Conservation (phyloP, 2,329 filamentous ascomycete species). For the Colletotrichum filicis region DNA sequence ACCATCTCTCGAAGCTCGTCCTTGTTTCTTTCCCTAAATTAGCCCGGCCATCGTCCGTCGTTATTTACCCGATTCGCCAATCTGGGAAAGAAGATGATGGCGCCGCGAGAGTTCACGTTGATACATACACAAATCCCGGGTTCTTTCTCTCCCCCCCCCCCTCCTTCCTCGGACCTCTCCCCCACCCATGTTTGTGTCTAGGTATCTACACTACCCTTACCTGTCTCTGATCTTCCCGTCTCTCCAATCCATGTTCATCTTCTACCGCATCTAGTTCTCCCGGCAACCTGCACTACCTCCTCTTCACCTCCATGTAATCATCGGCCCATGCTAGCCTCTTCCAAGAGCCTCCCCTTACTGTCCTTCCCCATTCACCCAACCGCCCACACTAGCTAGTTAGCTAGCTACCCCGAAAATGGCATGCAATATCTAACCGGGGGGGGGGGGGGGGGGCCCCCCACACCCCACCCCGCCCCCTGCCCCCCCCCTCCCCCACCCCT, state of each 20-base stretch:
- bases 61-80: no score
- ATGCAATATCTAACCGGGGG: conserved; percentile 11
- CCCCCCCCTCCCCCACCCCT: no score
- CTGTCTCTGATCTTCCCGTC: neutral
- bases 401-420: neutral
- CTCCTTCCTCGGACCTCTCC: no score
- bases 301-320: neutral
- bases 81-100: no score
- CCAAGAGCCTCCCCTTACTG: neutral
- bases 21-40: no score
- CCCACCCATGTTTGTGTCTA: neutral
- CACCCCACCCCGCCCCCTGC: no score
- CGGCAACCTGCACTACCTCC: neutral
- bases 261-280: conserved; percentile 13
- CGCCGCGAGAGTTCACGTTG: no score
- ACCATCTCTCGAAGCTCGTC: no score
- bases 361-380: neutral
- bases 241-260: conserved; percentile 22
- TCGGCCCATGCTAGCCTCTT: conserved; percentile 5
- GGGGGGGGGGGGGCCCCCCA: conserved; percentile 10
- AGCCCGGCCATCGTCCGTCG: no score
- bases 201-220: neutral
- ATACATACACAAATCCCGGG: no score
- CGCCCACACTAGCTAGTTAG: neutral
- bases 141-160: no score